Evolutionary conservation across 257 asterid genomes (phyloP).

Genomic region (Avicennia marina): DNA sequence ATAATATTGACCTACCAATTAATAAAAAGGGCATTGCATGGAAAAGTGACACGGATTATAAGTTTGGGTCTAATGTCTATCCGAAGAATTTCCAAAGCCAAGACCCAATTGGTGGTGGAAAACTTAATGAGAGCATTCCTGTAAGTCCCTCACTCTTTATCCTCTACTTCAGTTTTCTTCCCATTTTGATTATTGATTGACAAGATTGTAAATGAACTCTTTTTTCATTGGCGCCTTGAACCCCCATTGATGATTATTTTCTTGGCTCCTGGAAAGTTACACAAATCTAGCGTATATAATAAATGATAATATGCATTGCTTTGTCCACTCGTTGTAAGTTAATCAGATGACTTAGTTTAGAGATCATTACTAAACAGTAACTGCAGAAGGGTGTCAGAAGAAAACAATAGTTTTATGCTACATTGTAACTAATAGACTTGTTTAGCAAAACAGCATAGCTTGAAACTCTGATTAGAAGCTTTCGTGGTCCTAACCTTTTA

Average conservation of each 20-base stretch:
- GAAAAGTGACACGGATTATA: constrained; percentile 59
- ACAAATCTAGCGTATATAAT: too few relatives aligned
- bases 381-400: too few relatives aligned
- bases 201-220: background rate
- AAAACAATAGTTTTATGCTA: too few relatives aligned
- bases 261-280: too few relatives aligned
- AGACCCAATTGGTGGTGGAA: constrained; percentile 64
- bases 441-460: too few relatives aligned
- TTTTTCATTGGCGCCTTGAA: too few relatives aligned
- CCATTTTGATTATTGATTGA: background rate
- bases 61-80: constrained; percentile 61
- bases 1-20: constrained; percentile 32
- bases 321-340: too few relatives aligned
- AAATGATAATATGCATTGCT: too few relatives aligned
- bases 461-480: background rate
- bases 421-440: too few relatives aligned
- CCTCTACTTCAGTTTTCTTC: background rate
- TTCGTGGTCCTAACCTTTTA: background rate
- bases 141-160: constrained; percentile 41
- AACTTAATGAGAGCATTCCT: constrained; percentile 51
- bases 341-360: too few relatives aligned
- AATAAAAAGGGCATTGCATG: constrained; percentile 74
- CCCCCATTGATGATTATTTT: background rate
- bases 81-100: constrained; percentile 73
- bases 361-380: too few relatives aligned